Conservation (phyloP, 1,284 basidiomycete species). For the Stygiomarasmius scandens region DNA sequence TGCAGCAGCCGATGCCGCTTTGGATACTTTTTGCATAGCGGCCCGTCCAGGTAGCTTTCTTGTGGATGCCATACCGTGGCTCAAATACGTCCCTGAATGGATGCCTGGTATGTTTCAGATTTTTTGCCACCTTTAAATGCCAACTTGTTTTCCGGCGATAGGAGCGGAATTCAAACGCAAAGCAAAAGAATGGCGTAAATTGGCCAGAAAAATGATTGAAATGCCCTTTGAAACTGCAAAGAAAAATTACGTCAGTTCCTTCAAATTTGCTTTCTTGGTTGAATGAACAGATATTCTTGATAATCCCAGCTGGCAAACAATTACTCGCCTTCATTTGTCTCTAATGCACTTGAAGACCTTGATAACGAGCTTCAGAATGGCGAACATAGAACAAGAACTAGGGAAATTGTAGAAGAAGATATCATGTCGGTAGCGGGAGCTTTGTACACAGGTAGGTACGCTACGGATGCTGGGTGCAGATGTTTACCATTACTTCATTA, state of each 20-base stretch:
- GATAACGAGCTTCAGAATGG: not conserved
- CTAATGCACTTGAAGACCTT: not conserved
- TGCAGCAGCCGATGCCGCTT: not conserved
- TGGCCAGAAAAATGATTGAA: not conserved
- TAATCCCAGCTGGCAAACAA: too few species aligned
- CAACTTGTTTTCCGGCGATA: not conserved
- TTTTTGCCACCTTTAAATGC: not conserved
- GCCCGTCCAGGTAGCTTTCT: not conserved
- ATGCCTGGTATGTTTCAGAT: conserved; percentile 1
- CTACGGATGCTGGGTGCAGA: not conserved
- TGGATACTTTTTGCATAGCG: not conserved
- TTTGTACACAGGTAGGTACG: not conserved
- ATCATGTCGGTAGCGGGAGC: not conserved
- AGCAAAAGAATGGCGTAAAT: not conserved
- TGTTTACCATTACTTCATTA: not conserved
- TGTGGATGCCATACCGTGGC: not conserved
- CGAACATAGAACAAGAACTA: too few species aligned
- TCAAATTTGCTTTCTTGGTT: not conserved
- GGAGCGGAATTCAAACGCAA: not conserved
- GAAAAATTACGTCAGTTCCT: not conserved
- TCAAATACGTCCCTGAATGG: conserved; percentile 7
- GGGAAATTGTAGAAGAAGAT: not conserved
- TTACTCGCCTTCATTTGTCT: not conserved
- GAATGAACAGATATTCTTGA: not conserved
- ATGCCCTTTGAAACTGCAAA: not conserved